Conservation (phyloP, 2,329 filamentous ascomycete genomes). For the Botrytis elliptica region DNA sequence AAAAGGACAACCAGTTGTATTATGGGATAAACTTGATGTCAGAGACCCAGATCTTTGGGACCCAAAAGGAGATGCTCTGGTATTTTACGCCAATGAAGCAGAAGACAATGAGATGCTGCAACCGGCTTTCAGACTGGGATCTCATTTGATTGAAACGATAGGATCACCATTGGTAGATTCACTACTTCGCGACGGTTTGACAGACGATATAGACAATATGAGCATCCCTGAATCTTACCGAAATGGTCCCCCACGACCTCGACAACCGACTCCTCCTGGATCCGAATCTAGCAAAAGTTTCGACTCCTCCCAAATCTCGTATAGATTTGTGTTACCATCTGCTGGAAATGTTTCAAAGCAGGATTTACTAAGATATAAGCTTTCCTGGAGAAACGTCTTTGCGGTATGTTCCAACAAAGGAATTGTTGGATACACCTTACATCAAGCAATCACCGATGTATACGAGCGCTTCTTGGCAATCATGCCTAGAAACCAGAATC, state of each 20-base stretch:
- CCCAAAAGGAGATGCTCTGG: constrained; percentile 57
- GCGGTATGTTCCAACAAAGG: constrained; percentile 63
- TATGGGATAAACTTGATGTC: constrained; percentile 10
- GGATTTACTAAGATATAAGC: constrained; percentile 56
- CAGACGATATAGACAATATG: constrained; percentile 49
- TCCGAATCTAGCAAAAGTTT: constrained; percentile 17
- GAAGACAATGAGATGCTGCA: constrained; percentile 42
- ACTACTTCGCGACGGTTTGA: constrained; percentile 53
- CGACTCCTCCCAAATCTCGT: constrained; percentile 48
- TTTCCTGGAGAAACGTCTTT: constrained; percentile 69
- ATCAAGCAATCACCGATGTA: constrained; percentile 62
- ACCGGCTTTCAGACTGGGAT: constrained; percentile 57
- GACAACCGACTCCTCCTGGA: not conserved
- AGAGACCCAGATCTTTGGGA: constrained; percentile 46
- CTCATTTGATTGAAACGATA: constrained; percentile 57
- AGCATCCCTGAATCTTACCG: not conserved
- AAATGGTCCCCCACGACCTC: not conserved
- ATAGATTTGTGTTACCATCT: constrained; percentile 63
- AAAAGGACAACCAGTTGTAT: not conserved
- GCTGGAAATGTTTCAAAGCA: constrained; percentile 49
- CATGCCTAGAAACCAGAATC: constrained; percentile 51
- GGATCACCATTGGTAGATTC: constrained; percentile 55
- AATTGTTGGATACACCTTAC: constrained; percentile 62
- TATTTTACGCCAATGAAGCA: constrained; percentile 52
- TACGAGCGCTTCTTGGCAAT: constrained; percentile 58